Conservation (phyloP, 169 alveolate species). For the Plasmodium gallinaceum region DNA sequence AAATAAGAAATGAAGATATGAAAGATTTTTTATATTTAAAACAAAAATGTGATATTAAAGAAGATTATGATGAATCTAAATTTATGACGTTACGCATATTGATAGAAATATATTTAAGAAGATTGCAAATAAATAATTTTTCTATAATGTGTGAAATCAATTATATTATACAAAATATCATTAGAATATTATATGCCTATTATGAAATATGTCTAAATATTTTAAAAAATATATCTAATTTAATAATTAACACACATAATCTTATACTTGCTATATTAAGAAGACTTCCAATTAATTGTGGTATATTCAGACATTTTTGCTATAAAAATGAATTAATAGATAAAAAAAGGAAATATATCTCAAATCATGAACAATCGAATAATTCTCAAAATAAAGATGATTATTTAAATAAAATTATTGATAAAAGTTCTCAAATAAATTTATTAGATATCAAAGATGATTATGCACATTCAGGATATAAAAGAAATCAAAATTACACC, state of each 20-base stretch:
- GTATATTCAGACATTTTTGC: slow-evolving; percentile 63
- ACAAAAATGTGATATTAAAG: slow-evolving; percentile 52
- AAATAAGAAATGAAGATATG: slow-evolving; percentile 73
- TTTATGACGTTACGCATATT: slow-evolving; percentile 82
- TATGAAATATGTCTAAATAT: slow-evolving; percentile 92
- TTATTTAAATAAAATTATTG: background rate
- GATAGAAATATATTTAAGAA: slow-evolving; percentile 91
- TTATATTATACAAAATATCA: slow-evolving; percentile 93
- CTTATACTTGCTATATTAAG: slow-evolving; percentile 53
- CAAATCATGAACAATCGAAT: background rate
- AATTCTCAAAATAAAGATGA: background rate
- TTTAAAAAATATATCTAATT: slow-evolving; percentile 84
- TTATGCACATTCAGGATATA: background rate
- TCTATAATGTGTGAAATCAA: slow-evolving; percentile 94
- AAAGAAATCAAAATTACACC: slow-evolving; percentile 56
- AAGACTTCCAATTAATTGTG: slow-evolving; percentile 39
- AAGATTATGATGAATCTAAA: slow-evolving; percentile 59
- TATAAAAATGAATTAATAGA: slow-evolving; percentile 51
- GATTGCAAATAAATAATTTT: slow-evolving; percentile 88
- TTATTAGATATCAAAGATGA: slow-evolving; percentile 14
- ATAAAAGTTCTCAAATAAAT: slow-evolving; percentile 13
- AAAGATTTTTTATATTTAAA: slow-evolving; percentile 54
- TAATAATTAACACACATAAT: slow-evolving; percentile 87
- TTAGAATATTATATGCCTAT: slow-evolving; percentile 94
- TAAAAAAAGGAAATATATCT: slow-evolving; percentile 10